Percentiles rank a stretch among this genome's conserved stretches.
phyloP scores from a whole-genome alignment of 1,139 yeast genomes.

The Dujonia santamariae region DNA sequence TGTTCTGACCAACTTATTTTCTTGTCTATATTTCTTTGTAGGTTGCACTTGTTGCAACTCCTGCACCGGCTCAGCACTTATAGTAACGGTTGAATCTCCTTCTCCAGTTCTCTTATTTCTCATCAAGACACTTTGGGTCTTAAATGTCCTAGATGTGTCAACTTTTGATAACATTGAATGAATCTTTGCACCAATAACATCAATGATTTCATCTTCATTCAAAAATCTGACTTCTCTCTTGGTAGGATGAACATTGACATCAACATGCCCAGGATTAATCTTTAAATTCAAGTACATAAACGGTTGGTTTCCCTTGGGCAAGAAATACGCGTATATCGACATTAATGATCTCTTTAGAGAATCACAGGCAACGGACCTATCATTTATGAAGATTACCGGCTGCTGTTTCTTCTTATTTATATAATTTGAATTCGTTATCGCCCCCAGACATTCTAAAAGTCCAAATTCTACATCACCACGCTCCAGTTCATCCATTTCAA shows the following conservation, averaged over 20 bases:
- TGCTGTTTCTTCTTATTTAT: slow-evolving; percentile 61
- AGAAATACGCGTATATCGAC: slow-evolving; percentile 59
- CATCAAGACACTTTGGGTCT: slow-evolving; percentile 56
- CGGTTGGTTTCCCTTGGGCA: slow-evolving; percentile 80
- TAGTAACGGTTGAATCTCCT: neutral
- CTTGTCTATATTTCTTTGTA: slow-evolving; percentile 43
- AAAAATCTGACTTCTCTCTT: slow-evolving; percentile 88
- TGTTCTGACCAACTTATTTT: slow-evolving; percentile 68
- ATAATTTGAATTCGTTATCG: slow-evolving; percentile 70
- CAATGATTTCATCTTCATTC: slow-evolving; percentile 82
- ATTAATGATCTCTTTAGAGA: slow-evolving; percentile 69
- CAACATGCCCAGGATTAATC: slow-evolving; percentile 68
- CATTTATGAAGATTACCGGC: slow-evolving; percentile 81
- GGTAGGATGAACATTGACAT: slow-evolving; percentile 95
- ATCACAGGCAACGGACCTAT: slow-evolving; percentile 79
- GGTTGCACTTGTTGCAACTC: slow-evolving; percentile 11
- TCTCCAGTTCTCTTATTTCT: slow-evolving; percentile 17
- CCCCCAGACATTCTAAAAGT: slow-evolving; percentile 51
- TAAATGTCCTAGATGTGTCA: slow-evolving; percentile 69
- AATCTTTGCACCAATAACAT: slow-evolving; percentile 48
- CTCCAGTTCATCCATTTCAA: slow-evolving; percentile 19
- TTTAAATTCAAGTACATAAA: slow-evolving; percentile 71
- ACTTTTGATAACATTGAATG: slow-evolving; percentile 52
- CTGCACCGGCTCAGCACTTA: slow-evolving; percentile 6
- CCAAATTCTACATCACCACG: too few relatives aligned